Conservation (phyloP, 495 filamentous ascomycete genomes). For the Trichodelitschia bisporula region DNA sequence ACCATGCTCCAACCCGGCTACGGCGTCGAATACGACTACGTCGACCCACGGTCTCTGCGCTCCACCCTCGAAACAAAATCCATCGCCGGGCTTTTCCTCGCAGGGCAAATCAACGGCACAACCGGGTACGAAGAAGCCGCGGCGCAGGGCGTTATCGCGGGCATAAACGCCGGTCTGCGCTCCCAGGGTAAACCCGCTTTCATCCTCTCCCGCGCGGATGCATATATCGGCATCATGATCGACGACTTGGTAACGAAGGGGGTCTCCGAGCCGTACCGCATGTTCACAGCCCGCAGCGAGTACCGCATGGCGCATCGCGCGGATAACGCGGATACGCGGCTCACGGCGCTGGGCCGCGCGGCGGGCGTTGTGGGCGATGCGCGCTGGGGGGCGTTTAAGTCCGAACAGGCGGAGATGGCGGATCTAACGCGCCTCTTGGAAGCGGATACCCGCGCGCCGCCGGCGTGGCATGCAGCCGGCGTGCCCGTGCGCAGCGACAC, state of each 20-base stretch:
- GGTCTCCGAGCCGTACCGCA: constrained; percentile 88
- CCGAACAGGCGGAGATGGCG: constrained; percentile 33
- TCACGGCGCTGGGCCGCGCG: constrained; percentile 52
- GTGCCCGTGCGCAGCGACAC: constrained; percentile 38
- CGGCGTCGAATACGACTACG: constrained; percentile 96
- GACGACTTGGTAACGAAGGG: constrained; percentile 96
- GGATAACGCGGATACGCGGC: constrained; percentile 78
- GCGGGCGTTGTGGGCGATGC: constrained; percentile 57
- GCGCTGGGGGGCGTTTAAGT: constrained; percentile 47
- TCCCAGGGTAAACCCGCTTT: constrained; percentile 37
- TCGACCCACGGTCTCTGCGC: constrained; percentile 71
- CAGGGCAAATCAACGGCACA: constrained; percentile 94
- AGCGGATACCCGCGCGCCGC: constrained; percentile 25
- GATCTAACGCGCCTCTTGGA: constrained; percentile 36
- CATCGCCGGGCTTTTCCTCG: constrained; percentile 72
- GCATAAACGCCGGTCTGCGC: constrained; percentile 72
- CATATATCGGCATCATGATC: constrained; percentile 97
- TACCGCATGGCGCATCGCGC: constrained; percentile 78
- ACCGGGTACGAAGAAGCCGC: constrained; percentile 97
- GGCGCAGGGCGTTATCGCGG: constrained; percentile 78
- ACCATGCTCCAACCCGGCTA: constrained; percentile 92
- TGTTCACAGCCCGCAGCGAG: constrained; percentile 94
- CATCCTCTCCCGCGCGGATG: constrained; percentile 56
- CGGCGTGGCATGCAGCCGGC: constrained; percentile 42
- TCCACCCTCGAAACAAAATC: constrained; percentile 83